phyloP scores from a whole-genome alignment of 805 yeast genomes.

The Candida coquimbonensis region DNA sequence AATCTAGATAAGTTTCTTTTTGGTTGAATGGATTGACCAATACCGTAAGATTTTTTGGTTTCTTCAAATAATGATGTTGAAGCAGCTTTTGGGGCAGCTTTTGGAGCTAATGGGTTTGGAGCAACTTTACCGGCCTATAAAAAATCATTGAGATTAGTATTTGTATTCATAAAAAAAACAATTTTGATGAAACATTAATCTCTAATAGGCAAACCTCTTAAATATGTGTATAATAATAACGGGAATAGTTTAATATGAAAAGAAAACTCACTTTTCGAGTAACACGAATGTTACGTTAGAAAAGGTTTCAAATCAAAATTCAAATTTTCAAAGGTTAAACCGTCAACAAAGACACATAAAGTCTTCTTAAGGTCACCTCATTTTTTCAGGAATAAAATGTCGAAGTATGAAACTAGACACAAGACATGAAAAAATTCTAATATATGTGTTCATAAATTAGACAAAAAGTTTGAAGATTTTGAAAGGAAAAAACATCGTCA shows the following conservation, averaged over 20 bases:
- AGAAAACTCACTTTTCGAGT: not conserved
- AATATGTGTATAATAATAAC: not conserved
- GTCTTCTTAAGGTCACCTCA: too few species aligned
- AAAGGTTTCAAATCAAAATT: not conserved
- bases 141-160: constrained; percentile 9
- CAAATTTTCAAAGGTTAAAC: not conserved
- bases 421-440: too few species aligned
- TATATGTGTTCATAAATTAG: not conserved
- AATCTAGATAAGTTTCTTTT: constrained; percentile 94
- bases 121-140: constrained; percentile 62
- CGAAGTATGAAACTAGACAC: too few species aligned
- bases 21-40: constrained; percentile 94
- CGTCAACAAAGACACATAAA: too few species aligned
- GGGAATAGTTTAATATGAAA: not conserved
- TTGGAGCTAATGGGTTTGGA: constrained; percentile 94
- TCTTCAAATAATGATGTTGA: constrained; percentile 54
- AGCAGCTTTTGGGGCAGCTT: constrained; percentile 51
- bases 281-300: too few species aligned
- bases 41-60: constrained; percentile 89
- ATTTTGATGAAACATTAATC: not conserved
- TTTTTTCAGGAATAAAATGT: too few species aligned
- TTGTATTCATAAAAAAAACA: not conserved
- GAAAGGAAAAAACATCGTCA: constrained; percentile 20
- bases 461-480: too few species aligned
- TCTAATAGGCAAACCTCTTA: not conserved